phyloP scores from a whole-genome alignment of 805 yeast genomes.

The Torulaspora indica region DNA sequence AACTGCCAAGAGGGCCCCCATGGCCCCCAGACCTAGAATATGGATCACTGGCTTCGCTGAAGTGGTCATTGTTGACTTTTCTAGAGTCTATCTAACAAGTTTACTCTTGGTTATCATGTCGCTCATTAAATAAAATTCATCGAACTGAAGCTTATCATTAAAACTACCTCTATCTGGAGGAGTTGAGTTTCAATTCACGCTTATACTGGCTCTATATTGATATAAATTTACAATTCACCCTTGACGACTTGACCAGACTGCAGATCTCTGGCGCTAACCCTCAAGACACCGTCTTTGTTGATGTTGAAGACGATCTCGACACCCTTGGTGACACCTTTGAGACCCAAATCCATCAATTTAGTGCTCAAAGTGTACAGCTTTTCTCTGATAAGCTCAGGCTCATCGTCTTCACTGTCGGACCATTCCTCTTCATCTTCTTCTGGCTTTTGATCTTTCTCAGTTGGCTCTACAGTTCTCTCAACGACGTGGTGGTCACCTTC shows the following conservation, averaged over 20 bases:
- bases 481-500: constrained; percentile 83
- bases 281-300: constrained; percentile 56
- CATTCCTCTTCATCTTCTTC: constrained; percentile 48
- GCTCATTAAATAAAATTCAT: background rate
- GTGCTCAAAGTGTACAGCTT: constrained; percentile 69
- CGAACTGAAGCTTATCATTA: background rate
- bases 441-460: constrained; percentile 42
- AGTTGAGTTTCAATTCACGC: constrained; percentile 3
- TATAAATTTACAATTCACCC: constrained; percentile 42
- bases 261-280: constrained; percentile 58
- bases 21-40: constrained; percentile 36
- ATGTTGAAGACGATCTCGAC: constrained; percentile 58
- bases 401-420: constrained; percentile 57
- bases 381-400: constrained; percentile 80
- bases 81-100: background rate
- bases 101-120: background rate
- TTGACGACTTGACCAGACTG: constrained; percentile 54
- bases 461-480: constrained; percentile 71
- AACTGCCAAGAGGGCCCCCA: constrained; percentile 33
- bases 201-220: constrained; percentile 5
- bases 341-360: constrained; percentile 70
- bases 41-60: constrained; percentile 24
- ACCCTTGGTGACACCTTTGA: constrained; percentile 63
- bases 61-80: constrained; percentile 15
- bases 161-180: background rate